A percentile compares a stretch with the other conserved stretches of the same genome.
Evolutionary conservation across 148 eudicot genomes (phyloP).

Genomic region (Beta vulgaris): DNA sequence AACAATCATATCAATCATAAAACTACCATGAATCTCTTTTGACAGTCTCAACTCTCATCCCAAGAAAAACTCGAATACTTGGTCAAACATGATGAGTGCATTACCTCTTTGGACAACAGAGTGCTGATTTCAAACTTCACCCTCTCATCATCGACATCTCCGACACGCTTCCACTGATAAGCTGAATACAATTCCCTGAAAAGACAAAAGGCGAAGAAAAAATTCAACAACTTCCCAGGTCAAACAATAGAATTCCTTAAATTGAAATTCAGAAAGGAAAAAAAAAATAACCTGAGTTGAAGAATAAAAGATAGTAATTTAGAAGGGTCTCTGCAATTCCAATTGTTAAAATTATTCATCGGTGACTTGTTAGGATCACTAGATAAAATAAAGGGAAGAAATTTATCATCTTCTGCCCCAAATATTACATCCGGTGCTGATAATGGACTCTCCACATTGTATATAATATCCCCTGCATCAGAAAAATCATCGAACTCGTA

Average conservation of each 20-base stretch:
- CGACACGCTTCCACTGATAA: conserved; percentile 71
- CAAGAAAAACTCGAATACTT: neutral
- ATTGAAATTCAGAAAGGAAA: neutral
- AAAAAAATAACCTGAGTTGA: conserved; percentile 57
- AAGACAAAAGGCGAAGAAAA: neutral
- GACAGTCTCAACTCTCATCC: neutral
- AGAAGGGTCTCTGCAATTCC: conserved; percentile 74
- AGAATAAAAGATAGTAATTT: conserved; percentile 63
- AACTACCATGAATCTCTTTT: no score
- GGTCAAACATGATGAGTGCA: conserved; percentile 6
- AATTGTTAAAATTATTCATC: conserved; percentile 46
- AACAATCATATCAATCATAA: no score
- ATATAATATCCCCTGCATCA: conserved; percentile 70
- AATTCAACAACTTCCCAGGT: neutral
- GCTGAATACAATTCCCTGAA: conserved; percentile 62
- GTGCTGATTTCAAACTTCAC: conserved; percentile 87
- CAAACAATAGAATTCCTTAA: neutral
- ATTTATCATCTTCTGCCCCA: conserved; percentile 73
- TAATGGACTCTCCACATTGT: conserved; percentile 69
- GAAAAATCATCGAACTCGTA: neutral
- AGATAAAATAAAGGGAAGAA: conserved; percentile 43
- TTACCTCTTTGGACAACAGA: conserved; percentile 73
- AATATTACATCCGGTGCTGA: conserved; percentile 78
- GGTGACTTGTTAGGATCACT: conserved; percentile 35
- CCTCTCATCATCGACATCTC: conserved; percentile 73